Evolutionary conservation across 495 filamentous ascomycete species (phyloP).

Genomic region (Talaromyces proteolyticus): DNA sequence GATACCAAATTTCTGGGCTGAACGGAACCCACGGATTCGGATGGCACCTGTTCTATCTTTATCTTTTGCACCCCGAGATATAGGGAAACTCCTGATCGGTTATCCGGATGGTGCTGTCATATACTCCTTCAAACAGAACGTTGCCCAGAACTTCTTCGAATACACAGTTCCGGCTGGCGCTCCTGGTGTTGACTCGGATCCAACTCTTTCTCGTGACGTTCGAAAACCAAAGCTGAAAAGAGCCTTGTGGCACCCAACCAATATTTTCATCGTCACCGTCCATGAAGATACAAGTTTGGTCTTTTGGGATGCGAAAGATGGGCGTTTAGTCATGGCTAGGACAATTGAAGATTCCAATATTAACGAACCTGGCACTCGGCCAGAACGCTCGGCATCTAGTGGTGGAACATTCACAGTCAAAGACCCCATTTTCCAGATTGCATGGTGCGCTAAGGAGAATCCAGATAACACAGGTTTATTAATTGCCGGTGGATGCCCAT

Average conservation of each 20-base stretch:
- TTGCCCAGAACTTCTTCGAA: constrained; percentile 68
- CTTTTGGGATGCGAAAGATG: constrained; percentile 93
- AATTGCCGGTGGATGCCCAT: constrained; percentile 71
- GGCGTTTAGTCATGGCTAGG: constrained; percentile 75
- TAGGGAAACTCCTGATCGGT: constrained; percentile 84
- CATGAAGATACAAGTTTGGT: constrained; percentile 88
- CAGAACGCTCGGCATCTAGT: constrained; percentile 29
- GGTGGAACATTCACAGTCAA: constrained; percentile 47
- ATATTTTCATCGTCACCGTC: constrained; percentile 80
- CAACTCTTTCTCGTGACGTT: constrained; percentile 33
- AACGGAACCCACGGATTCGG: constrained; percentile 52
- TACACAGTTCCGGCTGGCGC: constrained; percentile 79
- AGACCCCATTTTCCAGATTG: constrained; percentile 66
- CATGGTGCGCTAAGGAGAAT: constrained; percentile 89
- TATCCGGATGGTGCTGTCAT: constrained; percentile 83
- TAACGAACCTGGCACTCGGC: constrained; percentile 49
- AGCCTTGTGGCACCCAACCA: constrained; percentile 91
- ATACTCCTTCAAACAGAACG: constrained; percentile 88
- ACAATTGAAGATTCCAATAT: constrained; percentile 69
- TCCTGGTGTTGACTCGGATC: constrained; percentile 72
- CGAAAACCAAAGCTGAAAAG: constrained; percentile 69
- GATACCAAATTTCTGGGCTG: constrained; percentile 79
- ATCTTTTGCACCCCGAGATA: constrained; percentile 82
- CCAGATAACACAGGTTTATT: constrained; percentile 88
- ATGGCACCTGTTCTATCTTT: constrained; percentile 63